Evolutionary conservation across 140 eudicot species (phyloP).

Genomic region (Ambrosia hybrid): DNA sequence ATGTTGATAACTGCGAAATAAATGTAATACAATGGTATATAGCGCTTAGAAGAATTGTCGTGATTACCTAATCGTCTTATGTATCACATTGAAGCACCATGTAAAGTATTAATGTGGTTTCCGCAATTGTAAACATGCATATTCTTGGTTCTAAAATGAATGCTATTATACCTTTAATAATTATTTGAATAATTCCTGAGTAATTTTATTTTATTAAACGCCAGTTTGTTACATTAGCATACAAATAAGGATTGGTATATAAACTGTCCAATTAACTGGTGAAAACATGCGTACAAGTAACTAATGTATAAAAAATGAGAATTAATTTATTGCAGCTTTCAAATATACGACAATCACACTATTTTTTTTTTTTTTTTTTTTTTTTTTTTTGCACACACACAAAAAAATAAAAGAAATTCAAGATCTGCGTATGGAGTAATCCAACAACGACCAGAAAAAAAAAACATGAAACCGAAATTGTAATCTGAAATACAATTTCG

Average conservation of each 20-base stretch:
- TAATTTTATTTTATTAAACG: neutral
- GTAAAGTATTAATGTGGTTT: too few species aligned
- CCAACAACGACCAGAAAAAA: neutral
- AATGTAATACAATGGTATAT: too few species aligned
- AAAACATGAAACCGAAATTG: neutral
- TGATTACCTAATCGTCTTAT: too few species aligned
- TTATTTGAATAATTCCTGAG: neutral
- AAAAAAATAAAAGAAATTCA: conserved; percentile 6
- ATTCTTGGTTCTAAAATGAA: too few species aligned
- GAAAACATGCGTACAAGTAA: neutral
- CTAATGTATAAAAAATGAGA: neutral
- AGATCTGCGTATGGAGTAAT: conserved; percentile 1
- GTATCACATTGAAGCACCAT: too few species aligned
- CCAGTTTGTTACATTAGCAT: neutral
- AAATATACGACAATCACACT: conserved; percentile 7
- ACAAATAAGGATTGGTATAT: neutral
- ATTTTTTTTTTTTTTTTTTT: neutral
- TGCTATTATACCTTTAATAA: neutral
- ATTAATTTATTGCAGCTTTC: neutral
- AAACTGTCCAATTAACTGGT: neutral
- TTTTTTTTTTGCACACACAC: neutral
- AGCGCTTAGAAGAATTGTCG: too few species aligned
- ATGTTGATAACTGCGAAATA: too few species aligned
- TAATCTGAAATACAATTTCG: conserved; percentile 2
- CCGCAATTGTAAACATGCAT: too few species aligned